Conservation (phyloP, 768 basidiomycete genomes). For the Pisolithus orientalis region DNA sequence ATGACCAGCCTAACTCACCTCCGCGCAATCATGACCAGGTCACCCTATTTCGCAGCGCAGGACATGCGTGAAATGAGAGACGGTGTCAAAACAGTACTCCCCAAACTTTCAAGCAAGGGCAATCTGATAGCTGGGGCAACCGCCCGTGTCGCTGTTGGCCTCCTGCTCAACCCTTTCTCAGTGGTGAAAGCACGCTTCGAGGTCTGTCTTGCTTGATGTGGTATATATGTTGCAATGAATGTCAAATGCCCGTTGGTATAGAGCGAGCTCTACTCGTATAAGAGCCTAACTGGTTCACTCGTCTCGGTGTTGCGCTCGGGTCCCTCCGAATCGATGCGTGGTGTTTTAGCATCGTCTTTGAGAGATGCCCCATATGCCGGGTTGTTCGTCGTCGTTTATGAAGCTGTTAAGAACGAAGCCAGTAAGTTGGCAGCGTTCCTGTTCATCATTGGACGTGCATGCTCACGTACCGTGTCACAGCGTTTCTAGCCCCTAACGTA, state of each 20-base stretch:
- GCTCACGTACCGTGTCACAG: constrained; percentile 23
- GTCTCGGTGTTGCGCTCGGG: constrained; percentile 60
- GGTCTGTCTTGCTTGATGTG: constrained; percentile 37
- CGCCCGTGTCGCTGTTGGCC: constrained; percentile 73
- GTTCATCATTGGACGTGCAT: constrained; percentile 2
- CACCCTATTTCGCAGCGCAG: constrained; percentile 56
- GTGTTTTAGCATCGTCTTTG: constrained; percentile 82
- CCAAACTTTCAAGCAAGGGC: constrained; percentile 66
- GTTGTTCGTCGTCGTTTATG: constrained; percentile 82
- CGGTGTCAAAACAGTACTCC: constrained; percentile 48
- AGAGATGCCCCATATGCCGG: constrained; percentile 95
- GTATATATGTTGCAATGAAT: not conserved
- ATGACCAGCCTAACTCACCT: constrained; percentile 82
- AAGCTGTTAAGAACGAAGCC: constrained; percentile 72
- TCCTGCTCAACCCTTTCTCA: constrained; percentile 84
- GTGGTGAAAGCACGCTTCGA: constrained; percentile 91
- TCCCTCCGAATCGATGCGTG: constrained; percentile 76
- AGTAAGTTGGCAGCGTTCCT: constrained; percentile 35
- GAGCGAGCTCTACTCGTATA: constrained; percentile 77
- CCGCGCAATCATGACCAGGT: constrained; percentile 67
- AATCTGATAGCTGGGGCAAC: constrained; percentile 85
- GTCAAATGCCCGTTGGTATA: constrained; percentile 32
- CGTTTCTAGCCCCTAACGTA: constrained; percentile 33
- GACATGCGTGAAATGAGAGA: constrained; percentile 14
- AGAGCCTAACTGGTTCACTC: constrained; percentile 54